Evolutionary conservation across 2,329 filamentous ascomycete species (phyloP), one percentile per base, ranked within the genome.

Genomic region (Dothidotthia symphoricarpi): DNA sequence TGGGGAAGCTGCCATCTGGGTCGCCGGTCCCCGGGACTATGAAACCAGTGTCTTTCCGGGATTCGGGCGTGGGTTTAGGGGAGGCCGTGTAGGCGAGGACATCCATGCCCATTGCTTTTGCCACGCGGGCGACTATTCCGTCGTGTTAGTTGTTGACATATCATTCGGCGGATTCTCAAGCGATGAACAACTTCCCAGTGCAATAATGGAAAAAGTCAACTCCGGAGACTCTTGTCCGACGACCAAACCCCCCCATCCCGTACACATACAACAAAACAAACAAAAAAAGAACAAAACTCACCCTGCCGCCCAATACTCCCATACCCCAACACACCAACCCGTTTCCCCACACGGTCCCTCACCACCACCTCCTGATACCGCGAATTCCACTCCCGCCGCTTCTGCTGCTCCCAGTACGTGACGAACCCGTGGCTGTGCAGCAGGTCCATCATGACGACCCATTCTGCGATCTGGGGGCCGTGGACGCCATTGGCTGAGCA

Each of bases 31-130:
- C 80, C 0, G 81, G 79, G 0, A 87, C 79, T 24, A 83, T 77
- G 67, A 83, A 91, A 5, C 80, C 77, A 11, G 68, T 60, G 63
- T 91, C 85, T 17, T 66, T 70, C 29, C 76, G 77, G 1, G 81
- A 83, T 37, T 82, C 81, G 0, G 81, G 76, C 0, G 85, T 88
- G 7, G 71, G 62, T n/a, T 83, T 81, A 1, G 83, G 77, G 16
- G 78, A 79, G 0, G 85, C 81, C 0, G 86, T 91, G 69, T 85
- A 89, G 1, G 86, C 86, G 57, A 88, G 73, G 0, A 91, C 78
- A 17, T 80, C 73, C 76, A 87, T 83, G 13, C 86, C 86, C 53
- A 88, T 64, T 2, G 83, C 82, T 11, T 72, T 73, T 9, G 77
- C 77, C 3, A 87, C 74, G 16, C 72, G 71, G 24, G 72, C 78